Percentiles rank a stretch among this genome's conserved stretches.
These are phyloP conservation scores for Binderoboletus segoi DNA, from an alignment of 1,284 basidiomycete genomes.

Conservation along the genomic window DNA sequence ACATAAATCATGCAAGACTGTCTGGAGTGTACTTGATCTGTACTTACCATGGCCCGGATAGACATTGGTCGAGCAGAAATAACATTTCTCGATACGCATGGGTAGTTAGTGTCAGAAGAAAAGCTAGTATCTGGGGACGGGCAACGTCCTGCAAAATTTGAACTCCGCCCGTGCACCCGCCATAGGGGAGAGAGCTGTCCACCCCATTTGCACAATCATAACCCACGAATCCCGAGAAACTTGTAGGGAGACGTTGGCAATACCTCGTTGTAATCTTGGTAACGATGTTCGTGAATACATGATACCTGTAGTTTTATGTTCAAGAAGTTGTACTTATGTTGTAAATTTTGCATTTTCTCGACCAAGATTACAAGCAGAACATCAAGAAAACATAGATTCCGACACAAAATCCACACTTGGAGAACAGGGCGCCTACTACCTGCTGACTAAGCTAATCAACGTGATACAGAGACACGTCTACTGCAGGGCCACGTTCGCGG, in stretches of 20 bases:
- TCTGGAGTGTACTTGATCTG: not conserved
- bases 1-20: not conserved
- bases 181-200: not conserved
- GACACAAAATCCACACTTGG: not conserved
- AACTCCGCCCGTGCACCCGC: not conserved
- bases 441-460: too few species aligned
- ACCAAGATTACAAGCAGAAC: not conserved
- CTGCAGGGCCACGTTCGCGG: too few species aligned
- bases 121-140: not conserved
- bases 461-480: too few species aligned
- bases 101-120: not conserved
- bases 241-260: not conserved
- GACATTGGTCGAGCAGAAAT: constrained; percentile 91
- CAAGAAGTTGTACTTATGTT: not conserved
- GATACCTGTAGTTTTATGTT: not conserved
- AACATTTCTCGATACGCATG: constrained; percentile 90
- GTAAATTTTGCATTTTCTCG: not conserved
- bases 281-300: not conserved
- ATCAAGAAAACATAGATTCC: not conserved
- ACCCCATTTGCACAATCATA: not conserved
- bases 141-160: not conserved
- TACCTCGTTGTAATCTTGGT: not conserved
- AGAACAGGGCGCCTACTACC: too few species aligned
- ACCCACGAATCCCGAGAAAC: not conserved
- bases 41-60: constrained; percentile 89